Evolutionary conservation across 192 early-diverging fungal genomes (phyloP).

Genomic region (Coemansia sp.): DNA sequence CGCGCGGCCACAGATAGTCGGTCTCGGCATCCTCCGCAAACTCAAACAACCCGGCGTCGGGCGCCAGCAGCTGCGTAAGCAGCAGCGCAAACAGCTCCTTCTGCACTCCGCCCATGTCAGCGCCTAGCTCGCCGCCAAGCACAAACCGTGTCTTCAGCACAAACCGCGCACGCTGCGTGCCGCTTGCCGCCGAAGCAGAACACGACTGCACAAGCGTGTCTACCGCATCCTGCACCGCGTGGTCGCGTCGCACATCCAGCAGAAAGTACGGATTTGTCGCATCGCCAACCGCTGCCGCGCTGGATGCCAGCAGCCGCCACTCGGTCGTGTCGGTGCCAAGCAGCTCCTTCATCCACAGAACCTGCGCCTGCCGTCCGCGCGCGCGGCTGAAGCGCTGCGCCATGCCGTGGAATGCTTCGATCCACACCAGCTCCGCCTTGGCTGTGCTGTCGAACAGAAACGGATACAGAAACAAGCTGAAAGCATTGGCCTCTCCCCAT

Average conservation of each 20-base stretch:
- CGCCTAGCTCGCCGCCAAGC: conserved; percentile 86
- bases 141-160: conserved; percentile 73
- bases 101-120: conserved; percentile 95
- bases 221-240: conserved; percentile 75
- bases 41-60: conserved; percentile 75
- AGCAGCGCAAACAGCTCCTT: conserved; percentile 92
- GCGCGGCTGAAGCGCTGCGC: conserved; percentile 29
- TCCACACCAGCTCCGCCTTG: conserved; percentile 20
- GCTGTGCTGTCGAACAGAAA: conserved; percentile 26
- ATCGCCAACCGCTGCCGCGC: conserved; percentile 7
- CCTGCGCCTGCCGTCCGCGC: conserved; percentile 41
- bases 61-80: conserved; percentile 70
- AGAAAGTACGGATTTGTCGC: conserved; percentile 70
- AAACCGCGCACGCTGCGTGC: conserved; percentile 20
- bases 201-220: conserved; percentile 31
- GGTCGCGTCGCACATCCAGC: conserved; percentile 68
- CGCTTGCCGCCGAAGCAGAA: not conserved
- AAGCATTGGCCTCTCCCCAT: conserved; percentile 21
- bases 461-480: conserved; percentile 42
- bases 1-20: conserved; percentile 78
- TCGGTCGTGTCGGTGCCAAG: conserved; percentile 37
- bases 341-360: conserved; percentile 38
- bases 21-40: conserved; percentile 12
- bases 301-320: conserved; percentile 41
- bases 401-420: conserved; percentile 39